Evolutionary conservation across 2,329 filamentous ascomycete species (phyloP).

Genomic region (Pseudogymnoascus sp.): DNA sequence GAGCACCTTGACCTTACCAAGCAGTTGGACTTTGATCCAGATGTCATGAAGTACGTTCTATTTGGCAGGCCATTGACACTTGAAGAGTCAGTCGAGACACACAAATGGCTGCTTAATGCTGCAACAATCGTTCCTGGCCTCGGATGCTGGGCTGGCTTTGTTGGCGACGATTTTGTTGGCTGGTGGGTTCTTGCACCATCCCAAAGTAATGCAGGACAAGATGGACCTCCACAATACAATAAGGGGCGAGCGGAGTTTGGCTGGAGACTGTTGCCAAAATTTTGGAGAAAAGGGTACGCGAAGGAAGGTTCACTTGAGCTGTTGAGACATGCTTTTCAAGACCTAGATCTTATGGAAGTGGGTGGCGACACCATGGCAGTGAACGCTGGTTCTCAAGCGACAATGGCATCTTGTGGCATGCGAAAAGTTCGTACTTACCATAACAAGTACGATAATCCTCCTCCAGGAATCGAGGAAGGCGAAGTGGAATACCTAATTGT

Average conservation of each 20-base stretch:
- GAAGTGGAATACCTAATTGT: background rate
- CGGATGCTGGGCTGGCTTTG: background rate
- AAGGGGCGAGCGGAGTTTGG: conserved; percentile 22
- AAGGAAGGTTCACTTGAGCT: conserved; percentile 27
- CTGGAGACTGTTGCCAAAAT: conserved; percentile 24
- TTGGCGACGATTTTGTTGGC: conserved; percentile 25
- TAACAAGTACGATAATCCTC: conserved; percentile 4
- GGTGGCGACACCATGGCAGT: conserved; percentile 28
- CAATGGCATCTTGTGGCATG: conserved; percentile 6
- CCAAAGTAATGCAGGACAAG: conserved; percentile 9
- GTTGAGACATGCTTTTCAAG: conserved; percentile 25
- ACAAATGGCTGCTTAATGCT: background rate
- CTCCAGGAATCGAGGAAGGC: conserved; percentile 1
- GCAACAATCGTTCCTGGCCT: background rate
- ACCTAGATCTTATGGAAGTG: conserved; percentile 22
- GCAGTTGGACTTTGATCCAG: background rate
- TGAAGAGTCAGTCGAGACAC: background rate
- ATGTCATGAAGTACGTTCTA: conserved; percentile 2
- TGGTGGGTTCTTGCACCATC: conserved; percentile 26
- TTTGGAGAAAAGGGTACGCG: conserved; percentile 27
- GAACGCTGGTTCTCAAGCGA: conserved; percentile 24
- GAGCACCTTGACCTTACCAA: background rate
- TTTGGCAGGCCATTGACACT: background rate
- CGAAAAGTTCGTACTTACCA: background rate
- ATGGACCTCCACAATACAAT: background rate